Conservation (phyloP, 441 rosid species). For the Aquilaria agallochum region DNA sequence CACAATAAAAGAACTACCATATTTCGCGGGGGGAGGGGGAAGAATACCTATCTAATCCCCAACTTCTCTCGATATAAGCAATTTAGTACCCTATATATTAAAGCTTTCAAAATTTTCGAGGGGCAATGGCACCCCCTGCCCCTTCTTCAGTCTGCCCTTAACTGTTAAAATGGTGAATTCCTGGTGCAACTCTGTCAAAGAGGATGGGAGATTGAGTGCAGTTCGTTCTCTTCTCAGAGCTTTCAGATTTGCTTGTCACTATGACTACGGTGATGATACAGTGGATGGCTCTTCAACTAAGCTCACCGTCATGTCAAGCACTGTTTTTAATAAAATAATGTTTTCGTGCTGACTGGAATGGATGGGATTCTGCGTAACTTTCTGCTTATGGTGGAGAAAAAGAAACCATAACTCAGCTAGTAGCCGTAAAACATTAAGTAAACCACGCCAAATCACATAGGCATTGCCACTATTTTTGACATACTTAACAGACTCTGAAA, state of each 20-base stretch:
- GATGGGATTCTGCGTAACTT: conserved; percentile 75
- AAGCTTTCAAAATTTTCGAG: too few relatives aligned
- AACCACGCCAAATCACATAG: too few relatives aligned
- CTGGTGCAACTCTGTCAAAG: conserved; percentile 62
- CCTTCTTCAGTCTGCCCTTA: too few relatives aligned
- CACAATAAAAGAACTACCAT: too few relatives aligned
- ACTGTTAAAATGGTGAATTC: conserved; percentile 58
- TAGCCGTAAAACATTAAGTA: conserved; percentile 47
- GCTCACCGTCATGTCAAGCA: conserved; percentile 71
- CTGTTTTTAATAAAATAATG: conserved; percentile 88
- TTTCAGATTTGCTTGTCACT: conserved; percentile 88
- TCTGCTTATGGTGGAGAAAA: conserved; percentile 80
- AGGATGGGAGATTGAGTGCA: conserved; percentile 56
- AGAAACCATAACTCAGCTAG: conserved; percentile 53
- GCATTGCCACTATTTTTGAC: too few relatives aligned
- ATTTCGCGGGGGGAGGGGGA: too few relatives aligned
- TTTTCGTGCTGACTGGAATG: conserved; percentile 72
- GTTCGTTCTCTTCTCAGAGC: conserved; percentile 78
- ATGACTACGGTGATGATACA: conserved; percentile 64
- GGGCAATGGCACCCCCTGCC: too few relatives aligned
- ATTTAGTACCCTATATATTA: too few relatives aligned
- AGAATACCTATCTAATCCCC: too few relatives aligned
- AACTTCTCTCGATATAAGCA: too few relatives aligned
- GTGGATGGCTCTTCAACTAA: conserved; percentile 53
- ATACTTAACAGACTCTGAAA: too few relatives aligned